phyloP scores from a whole-genome alignment of 768 basidiomycete species.

The Hygrophoropsis aurantiaca region DNA sequence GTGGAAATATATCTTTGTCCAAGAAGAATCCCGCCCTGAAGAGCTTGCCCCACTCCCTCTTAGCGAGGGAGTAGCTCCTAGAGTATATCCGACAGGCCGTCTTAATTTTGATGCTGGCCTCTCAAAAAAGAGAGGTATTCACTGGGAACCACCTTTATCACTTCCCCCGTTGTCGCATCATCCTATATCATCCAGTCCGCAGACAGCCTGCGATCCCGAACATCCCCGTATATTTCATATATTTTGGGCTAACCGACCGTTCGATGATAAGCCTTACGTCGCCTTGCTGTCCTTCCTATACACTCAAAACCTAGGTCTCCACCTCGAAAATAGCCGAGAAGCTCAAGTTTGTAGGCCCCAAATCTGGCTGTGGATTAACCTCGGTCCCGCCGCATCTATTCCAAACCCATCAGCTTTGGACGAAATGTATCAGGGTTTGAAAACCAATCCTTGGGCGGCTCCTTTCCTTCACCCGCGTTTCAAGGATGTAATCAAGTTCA shows the following conservation, averaged over 20 bases:
- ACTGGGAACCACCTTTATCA: slow-evolving; percentile 56
- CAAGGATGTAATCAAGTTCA: slow-evolving; percentile 86
- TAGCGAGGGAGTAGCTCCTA: slow-evolving; percentile 18
- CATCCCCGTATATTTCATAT: slow-evolving; percentile 89
- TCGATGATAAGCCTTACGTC: slow-evolving; percentile 96
- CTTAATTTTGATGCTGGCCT: slow-evolving; percentile 55
- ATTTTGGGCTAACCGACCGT: slow-evolving; percentile 91
- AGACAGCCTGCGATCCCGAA: slow-evolving; percentile 63
- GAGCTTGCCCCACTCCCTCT: slow-evolving; percentile 1
- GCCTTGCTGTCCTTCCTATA: slow-evolving; percentile 90
- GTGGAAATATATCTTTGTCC: slow-evolving; percentile 82
- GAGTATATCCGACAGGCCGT: slow-evolving; percentile 25
- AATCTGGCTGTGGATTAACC: slow-evolving; percentile 97
- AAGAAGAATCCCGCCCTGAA: slow-evolving; percentile 33
- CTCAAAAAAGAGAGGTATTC: slow-evolving; percentile 52
- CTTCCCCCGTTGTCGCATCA: slow-evolving; percentile 48
- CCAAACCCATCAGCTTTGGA: slow-evolving; percentile 74
- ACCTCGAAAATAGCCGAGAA: slow-evolving; percentile 41
- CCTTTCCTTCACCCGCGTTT: slow-evolving; percentile 91
- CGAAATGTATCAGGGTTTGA: slow-evolving; percentile 83
- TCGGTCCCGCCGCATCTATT: slow-evolving; percentile 82
- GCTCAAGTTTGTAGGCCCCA: slow-evolving; percentile 74
- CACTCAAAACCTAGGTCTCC: slow-evolving; percentile 87
- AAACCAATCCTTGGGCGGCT: slow-evolving; percentile 83
- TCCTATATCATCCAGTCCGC: slow-evolving; percentile 40